Percentiles rank a stretch among this genome's conserved stretches.
Evolutionary conservation across 169 alveolate genomes (phyloP).

Genomic region (Eimeria falciformis): DNA sequence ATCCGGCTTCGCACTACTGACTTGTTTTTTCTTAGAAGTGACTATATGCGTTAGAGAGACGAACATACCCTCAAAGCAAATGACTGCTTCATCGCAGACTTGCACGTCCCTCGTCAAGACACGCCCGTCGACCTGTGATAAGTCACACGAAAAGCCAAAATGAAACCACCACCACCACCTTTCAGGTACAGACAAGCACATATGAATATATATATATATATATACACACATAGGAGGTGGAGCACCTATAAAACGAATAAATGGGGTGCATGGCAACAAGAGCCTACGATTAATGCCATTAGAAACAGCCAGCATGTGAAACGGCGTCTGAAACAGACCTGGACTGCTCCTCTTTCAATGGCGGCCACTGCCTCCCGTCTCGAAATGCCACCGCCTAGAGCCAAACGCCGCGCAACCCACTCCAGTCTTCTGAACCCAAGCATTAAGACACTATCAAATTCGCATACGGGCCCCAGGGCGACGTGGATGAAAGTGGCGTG

Average conservation of each 20-base stretch:
- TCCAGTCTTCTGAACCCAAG: conserved; percentile 26
- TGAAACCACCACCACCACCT: no score
- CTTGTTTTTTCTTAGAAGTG: no score
- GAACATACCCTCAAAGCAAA: not conserved
- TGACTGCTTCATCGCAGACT: conserved; percentile 30
- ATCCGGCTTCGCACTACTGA: no score
- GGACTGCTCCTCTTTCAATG: conserved; percentile 4
- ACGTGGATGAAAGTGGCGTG: no score
- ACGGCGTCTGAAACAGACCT: not conserved
- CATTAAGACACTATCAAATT: no score
- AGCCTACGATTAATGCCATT: no score
- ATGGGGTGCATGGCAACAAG: no score
- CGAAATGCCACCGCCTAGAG: conserved; percentile 46
- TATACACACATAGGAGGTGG: not conserved
- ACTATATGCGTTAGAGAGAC: no score
- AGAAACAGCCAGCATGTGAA: not conserved
- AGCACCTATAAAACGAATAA: not conserved
- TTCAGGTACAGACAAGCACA: not conserved
- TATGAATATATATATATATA: not conserved
- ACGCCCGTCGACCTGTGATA: conserved; percentile 41
- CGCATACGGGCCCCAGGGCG: no score
- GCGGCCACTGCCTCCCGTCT: conserved; percentile 31
- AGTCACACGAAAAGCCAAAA: not conserved
- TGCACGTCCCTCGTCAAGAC: conserved; percentile 21
- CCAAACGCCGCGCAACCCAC: conserved; percentile 46